Percentiles rank a stretch among this genome's conserved stretches.
Evolutionary conservation across 23 red algal genomes (phyloP).

Genomic region (Gracilariopsis chorda): DNA sequence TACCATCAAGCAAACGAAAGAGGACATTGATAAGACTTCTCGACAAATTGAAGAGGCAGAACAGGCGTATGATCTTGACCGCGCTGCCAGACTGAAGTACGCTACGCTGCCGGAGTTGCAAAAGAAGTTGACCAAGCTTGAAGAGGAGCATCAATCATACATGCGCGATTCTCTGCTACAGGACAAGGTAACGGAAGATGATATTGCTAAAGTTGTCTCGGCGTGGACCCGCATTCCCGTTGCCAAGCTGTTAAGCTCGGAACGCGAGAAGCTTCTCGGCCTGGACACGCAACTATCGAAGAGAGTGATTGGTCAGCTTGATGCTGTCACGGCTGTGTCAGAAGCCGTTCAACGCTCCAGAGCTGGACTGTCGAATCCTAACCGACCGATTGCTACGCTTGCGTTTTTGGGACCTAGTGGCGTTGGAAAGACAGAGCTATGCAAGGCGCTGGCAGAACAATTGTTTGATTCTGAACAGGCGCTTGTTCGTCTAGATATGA

Average conservation of each 20-base stretch:
- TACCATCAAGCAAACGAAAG: slow-evolving; percentile 72
- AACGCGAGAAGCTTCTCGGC: slow-evolving; percentile 82
- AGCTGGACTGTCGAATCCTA: slow-evolving; percentile 90
- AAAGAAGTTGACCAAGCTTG: slow-evolving; percentile 69
- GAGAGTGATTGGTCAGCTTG: slow-evolving; percentile 90
- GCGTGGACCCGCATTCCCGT: slow-evolving; percentile 98
- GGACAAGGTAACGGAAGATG: slow-evolving; percentile 95
- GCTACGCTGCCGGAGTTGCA: slow-evolving; percentile 73
- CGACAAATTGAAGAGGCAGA: slow-evolving; percentile 94
- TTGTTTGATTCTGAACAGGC: slow-evolving; percentile 95
- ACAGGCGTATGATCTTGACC: slow-evolving; percentile 88
- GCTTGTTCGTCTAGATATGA: slow-evolving; percentile 96
- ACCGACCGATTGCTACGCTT: slow-evolving; percentile 89
- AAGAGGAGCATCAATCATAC: slow-evolving; percentile 41
- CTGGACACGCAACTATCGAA: slow-evolving; percentile 78
- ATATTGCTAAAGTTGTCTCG: slow-evolving; percentile 94
- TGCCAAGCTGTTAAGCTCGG: slow-evolving; percentile 82
- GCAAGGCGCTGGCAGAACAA: slow-evolving; percentile 90
- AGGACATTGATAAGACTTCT: slow-evolving; percentile 81
- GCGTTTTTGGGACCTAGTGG: slow-evolving; percentile 94
- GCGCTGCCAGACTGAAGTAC: slow-evolving; percentile 94
- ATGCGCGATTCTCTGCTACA: slow-evolving; percentile 67
- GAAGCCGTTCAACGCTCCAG: slow-evolving; percentile 97
- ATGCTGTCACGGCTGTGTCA: slow-evolving; percentile 88
- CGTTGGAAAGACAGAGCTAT: slow-evolving; percentile 96